These are phyloP conservation scores for Ascochyta koolunga DNA, from an alignment of 2,329 filamentous ascomycete species.

Conservation along the genomic window DNA sequence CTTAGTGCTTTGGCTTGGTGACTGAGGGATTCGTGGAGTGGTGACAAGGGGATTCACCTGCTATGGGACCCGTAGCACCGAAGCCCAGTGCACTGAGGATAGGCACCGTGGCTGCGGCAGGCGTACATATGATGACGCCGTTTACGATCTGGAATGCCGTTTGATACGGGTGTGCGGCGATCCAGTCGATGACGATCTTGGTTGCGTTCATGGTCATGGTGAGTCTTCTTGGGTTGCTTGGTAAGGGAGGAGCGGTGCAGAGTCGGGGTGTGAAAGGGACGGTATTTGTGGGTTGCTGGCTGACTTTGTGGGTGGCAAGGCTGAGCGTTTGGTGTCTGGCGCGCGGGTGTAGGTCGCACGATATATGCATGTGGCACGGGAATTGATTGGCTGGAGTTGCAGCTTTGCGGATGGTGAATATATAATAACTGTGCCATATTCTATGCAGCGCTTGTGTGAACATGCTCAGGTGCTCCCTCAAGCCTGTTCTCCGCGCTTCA, in stretches of 20 bases:
- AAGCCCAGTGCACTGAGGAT: constrained; percentile 31
- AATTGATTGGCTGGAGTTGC: neutral
- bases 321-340: neutral
- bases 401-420: neutral
- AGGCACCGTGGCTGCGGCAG: constrained; percentile 30
- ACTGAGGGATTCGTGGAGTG: neutral
- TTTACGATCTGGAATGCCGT: constrained; percentile 32
- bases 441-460: neutral
- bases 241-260: neutral
- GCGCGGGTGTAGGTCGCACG: constrained; percentile 1
- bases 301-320: neutral
- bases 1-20: no score
- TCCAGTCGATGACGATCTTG: constrained; percentile 22
- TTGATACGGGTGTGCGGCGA: constrained; percentile 32
- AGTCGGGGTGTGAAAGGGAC: no score
- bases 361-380: neutral
- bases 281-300: no score
- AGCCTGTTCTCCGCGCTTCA: neutral
- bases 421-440: neutral
- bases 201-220: constrained; percentile 2
- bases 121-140: constrained; percentile 29
- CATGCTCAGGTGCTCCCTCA: no score
- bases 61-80: constrained; percentile 26
- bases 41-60: constrained; percentile 20
- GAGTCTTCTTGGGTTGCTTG: neutral